Percentiles rank a stretch among this genome's conserved stretches.
These are phyloP conservation scores for Rhizopogon sp. DNA, from an alignment of 768 basidiomycete species.

Conservation along the genomic window DNA sequence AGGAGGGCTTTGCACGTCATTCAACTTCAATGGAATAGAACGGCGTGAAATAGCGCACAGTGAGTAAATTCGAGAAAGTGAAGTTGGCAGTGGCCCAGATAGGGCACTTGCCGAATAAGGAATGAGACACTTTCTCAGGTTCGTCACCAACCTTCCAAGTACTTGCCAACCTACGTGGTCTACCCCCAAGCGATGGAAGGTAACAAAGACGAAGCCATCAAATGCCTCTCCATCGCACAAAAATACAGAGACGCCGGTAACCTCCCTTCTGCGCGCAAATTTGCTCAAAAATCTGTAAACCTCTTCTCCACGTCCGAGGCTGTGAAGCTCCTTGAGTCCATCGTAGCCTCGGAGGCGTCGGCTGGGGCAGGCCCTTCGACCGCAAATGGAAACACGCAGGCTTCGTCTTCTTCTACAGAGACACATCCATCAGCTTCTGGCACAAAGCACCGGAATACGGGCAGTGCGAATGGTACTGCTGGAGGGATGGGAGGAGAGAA, in stretches of 20 bases:
- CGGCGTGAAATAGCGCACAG: too few species aligned
- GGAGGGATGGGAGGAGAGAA: slow-evolving; percentile 67
- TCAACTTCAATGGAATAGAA: too few species aligned
- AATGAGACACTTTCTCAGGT: background rate
- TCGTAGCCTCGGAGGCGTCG: slow-evolving; percentile 51
- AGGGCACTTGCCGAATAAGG: background rate
- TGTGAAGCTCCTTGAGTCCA: slow-evolving; percentile 54
- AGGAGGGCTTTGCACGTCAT: too few species aligned
- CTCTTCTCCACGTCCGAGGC: slow-evolving; percentile 81
- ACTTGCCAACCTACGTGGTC: slow-evolving; percentile 4
- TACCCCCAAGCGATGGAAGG: slow-evolving; percentile 54
- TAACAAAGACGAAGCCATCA: slow-evolving; percentile 87
- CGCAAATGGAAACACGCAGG: slow-evolving; percentile 29
- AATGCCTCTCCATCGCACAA: slow-evolving; percentile 76
- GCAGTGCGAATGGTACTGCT: slow-evolving; percentile 42
- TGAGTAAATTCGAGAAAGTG: too few species aligned
- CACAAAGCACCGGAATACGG: slow-evolving; percentile 54
- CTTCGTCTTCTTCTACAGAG: slow-evolving; percentile 53
- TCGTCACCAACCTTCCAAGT: background rate
- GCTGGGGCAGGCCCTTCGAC: slow-evolving; percentile 37
- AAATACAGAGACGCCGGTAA: slow-evolving; percentile 71
- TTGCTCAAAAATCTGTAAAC: slow-evolving; percentile 82
- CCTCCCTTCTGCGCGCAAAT: slow-evolving; percentile 74
- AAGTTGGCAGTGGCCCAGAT: too few species aligned
- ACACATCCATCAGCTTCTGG: slow-evolving; percentile 73